Evolutionary conservation across 1,139 yeast genomes (phyloP).

Genomic region (Pichia sp.): DNA sequence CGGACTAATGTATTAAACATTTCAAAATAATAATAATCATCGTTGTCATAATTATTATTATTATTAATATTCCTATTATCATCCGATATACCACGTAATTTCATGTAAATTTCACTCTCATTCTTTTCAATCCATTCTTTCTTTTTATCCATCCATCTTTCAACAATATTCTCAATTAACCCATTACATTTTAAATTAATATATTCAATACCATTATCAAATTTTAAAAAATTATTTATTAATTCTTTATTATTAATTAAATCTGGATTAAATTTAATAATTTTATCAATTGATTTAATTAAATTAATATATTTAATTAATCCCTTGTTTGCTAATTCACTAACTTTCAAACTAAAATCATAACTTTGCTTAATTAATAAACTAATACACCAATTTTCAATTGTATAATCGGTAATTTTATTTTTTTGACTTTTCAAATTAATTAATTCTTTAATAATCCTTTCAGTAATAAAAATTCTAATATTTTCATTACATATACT

Average conservation of each 20-base stretch:
- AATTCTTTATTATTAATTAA: constrained; percentile 14
- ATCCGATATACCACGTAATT: constrained; percentile 6
- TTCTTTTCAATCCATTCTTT: constrained; percentile 4
- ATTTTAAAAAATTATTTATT: background rate
- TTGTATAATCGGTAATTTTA: constrained; percentile 1
- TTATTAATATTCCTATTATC: no score
- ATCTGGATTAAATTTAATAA: constrained; percentile 42
- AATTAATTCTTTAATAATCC: constrained; percentile 3
- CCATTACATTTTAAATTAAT: constrained; percentile 1
- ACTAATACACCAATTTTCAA: constrained; percentile 24
- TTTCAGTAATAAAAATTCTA: constrained; percentile 1
- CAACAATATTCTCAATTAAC: constrained; percentile 8
- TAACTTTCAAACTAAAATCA: constrained; percentile 55
- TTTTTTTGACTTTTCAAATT: background rate
- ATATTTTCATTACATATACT: constrained; percentile 1
- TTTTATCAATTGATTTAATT: constrained; percentile 35
- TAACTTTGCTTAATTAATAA: constrained; percentile 64
- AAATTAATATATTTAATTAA: constrained; percentile 41
- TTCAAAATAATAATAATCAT: background rate
- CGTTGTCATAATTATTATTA: background rate
- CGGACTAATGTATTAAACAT: constrained; percentile 2
- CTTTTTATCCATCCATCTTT: constrained; percentile 8
- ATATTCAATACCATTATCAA: constrained; percentile 6
- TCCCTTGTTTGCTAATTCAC: constrained; percentile 48
- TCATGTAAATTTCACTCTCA: background rate